Evolutionary conservation across 2,329 filamentous ascomycete species (phyloP).

Genomic region (Penicillium sp.): DNA sequence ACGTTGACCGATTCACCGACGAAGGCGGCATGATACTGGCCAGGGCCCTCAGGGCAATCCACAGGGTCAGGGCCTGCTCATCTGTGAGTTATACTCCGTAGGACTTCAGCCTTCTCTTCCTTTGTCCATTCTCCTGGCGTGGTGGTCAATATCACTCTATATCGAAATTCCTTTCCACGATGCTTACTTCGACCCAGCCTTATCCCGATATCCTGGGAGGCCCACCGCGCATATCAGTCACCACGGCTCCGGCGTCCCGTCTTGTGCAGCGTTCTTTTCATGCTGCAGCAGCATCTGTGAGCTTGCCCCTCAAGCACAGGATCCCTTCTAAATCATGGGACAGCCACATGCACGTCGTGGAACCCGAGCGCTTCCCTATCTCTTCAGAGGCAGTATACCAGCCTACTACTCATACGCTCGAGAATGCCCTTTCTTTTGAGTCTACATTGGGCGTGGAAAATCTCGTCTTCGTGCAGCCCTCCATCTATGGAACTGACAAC

Average conservation of each 20-base stretch:
- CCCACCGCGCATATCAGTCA: constrained; percentile 18
- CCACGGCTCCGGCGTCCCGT: constrained; percentile 3
- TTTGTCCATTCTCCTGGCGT: neutral
- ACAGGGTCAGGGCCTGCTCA: constrained; percentile 11
- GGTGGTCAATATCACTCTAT: neutral
- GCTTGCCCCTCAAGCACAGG: constrained; percentile 19
- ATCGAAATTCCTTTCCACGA: constrained; percentile 8
- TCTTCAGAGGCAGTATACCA: constrained; percentile 49
- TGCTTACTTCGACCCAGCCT: constrained; percentile 27
- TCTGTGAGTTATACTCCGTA: constrained; percentile 14
- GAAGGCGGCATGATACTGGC: constrained; percentile 13
- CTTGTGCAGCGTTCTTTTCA: constrained; percentile 13
- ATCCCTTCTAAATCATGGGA: constrained; percentile 51
- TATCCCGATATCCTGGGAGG: constrained; percentile 13
- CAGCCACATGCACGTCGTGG: constrained; percentile 61
- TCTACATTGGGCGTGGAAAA: constrained; percentile 50
- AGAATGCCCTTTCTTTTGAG: constrained; percentile 52
- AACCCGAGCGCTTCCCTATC: constrained; percentile 50
- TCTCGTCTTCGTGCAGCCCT: constrained; percentile 58
- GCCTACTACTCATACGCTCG: constrained; percentile 48
- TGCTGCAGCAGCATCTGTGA: constrained; percentile 1
- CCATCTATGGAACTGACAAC: constrained; percentile 60
- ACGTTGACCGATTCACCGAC: constrained; percentile 22
- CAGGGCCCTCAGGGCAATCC: constrained; percentile 8
- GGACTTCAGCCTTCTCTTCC: neutral